phyloP scores from a whole-genome alignment of 148 eudicot genomes.

The Rhododendron vialii region DNA sequence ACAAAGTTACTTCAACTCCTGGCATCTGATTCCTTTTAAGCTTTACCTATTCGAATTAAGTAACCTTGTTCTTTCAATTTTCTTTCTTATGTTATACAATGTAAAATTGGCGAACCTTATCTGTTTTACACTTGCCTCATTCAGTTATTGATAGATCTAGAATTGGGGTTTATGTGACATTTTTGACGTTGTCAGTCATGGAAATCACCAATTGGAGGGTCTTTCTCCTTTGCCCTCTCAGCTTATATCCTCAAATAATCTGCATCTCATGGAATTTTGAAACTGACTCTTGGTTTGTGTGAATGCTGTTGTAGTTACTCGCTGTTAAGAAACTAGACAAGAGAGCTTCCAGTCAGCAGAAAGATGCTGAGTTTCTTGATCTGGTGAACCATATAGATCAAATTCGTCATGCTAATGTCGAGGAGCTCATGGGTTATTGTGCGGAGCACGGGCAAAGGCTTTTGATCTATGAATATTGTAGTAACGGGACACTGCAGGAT shows the following conservation, averaged over 20 bases:
- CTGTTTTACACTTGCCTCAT: background rate
- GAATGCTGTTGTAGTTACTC: constrained; percentile 48
- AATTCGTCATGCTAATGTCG: constrained; percentile 86
- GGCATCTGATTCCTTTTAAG: background rate
- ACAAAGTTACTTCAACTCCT: background rate
- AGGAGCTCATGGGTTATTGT: constrained; percentile 83
- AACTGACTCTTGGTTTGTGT: background rate
- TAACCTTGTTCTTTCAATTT: background rate
- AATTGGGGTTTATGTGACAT: background rate
- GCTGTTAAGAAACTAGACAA: constrained; percentile 91
- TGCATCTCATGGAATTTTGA: background rate
- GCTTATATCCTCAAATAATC: background rate
- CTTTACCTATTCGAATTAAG: background rate
- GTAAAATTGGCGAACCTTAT: background rate
- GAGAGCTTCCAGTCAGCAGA: constrained; percentile 56
- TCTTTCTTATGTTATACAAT: background rate
- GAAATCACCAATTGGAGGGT: background rate
- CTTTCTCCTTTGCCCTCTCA: background rate
- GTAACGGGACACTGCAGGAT: constrained; percentile 75
- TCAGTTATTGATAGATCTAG: constrained; percentile 1
- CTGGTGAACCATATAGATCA: constrained; percentile 68
- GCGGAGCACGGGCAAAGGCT: constrained; percentile 85
- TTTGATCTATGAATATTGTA: constrained; percentile 79
- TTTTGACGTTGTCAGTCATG: background rate
- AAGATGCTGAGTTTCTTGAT: constrained; percentile 75